phyloP scores from a whole-genome alignment of 176 grass and related monocot genomes.

The Phoenix dactylifera region DNA sequence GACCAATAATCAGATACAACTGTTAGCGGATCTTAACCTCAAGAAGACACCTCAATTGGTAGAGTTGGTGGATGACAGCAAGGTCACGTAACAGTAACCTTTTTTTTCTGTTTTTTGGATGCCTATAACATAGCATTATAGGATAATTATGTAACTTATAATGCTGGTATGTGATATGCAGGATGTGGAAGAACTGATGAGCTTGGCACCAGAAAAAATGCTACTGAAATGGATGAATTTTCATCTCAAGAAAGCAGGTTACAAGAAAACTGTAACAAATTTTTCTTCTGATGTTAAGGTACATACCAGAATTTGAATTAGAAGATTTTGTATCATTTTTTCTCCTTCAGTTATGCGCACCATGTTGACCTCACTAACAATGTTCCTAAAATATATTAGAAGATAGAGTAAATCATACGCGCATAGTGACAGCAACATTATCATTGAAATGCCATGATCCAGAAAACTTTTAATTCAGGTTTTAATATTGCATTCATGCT shows the following conservation, averaged over 20 bases:
- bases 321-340: no score
- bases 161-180: constrained; percentile 28
- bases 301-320: background rate
- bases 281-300: constrained; percentile 99
- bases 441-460: no score
- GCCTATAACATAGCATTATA: no score
- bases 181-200: constrained; percentile 94
- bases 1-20: constrained; percentile 73
- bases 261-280: constrained; percentile 97
- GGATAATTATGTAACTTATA: no score
- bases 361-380: no score
- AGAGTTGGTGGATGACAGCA: constrained; percentile 85
- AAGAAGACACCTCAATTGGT: constrained; percentile 96
- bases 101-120: background rate
- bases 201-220: constrained; percentile 85
- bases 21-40: constrained; percentile 91
- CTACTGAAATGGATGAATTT: constrained; percentile 97
- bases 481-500: no score
- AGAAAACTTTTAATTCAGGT: no score
- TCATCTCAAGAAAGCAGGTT: constrained; percentile 95
- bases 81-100: constrained; percentile 25
- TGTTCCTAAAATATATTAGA: no score
- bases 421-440: no score
- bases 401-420: no score
- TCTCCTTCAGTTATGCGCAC: no score